Evolutionary conservation across 805 yeast genomes (phyloP).

Genomic region (Candida khao-thaluensis): DNA sequence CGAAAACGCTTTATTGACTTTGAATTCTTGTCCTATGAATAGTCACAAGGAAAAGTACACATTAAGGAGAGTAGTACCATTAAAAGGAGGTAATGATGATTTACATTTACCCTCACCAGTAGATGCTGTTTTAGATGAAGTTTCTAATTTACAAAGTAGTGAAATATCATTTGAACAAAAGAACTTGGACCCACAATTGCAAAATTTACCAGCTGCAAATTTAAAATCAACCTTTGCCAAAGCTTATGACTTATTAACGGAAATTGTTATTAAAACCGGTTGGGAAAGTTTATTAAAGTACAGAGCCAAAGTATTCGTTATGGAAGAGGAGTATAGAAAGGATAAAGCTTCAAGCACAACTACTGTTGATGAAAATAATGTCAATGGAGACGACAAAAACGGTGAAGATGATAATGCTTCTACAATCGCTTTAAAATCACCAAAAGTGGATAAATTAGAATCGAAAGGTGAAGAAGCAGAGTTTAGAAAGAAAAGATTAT

Average conservation of each 20-base stretch:
- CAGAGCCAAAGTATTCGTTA: slow-evolving; percentile 47
- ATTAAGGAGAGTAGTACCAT: slow-evolving; percentile 58
- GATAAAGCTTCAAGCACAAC: slow-evolving; percentile 23
- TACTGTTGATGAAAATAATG: slow-evolving; percentile 12
- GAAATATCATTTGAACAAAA: slow-evolving; percentile 67
- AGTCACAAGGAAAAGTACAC: slow-evolving; percentile 66
- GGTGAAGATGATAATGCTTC: slow-evolving; percentile 21
- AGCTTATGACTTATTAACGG: slow-evolving; percentile 46
- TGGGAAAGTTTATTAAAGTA: slow-evolving; percentile 46
- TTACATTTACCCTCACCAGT: slow-evolving; percentile 75
- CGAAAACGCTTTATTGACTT: slow-evolving; percentile 68
- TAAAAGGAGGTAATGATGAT: slow-evolving; percentile 46
- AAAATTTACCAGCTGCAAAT: slow-evolving; percentile 67
- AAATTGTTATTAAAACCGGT: slow-evolving; percentile 44
- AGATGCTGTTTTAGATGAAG: slow-evolving; percentile 70
- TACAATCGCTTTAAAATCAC: slow-evolving; percentile 39
- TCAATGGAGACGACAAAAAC: slow-evolving; percentile 5
- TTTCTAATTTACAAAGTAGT: slow-evolving; percentile 61
- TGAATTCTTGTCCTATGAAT: slow-evolving; percentile 82
- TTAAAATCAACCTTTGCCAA: slow-evolving; percentile 50
- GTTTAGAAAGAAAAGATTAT: slow-evolving; percentile 61
- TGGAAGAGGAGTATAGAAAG: slow-evolving; percentile 48
- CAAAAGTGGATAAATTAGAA: slow-evolving; percentile 26
- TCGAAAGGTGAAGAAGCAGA: slow-evolving; percentile 30
- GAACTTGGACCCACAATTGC: slow-evolving; percentile 58